phyloP scores from a whole-genome alignment of 108 stramenopile species.

The Asterionellopsis glacialis region DNA sequence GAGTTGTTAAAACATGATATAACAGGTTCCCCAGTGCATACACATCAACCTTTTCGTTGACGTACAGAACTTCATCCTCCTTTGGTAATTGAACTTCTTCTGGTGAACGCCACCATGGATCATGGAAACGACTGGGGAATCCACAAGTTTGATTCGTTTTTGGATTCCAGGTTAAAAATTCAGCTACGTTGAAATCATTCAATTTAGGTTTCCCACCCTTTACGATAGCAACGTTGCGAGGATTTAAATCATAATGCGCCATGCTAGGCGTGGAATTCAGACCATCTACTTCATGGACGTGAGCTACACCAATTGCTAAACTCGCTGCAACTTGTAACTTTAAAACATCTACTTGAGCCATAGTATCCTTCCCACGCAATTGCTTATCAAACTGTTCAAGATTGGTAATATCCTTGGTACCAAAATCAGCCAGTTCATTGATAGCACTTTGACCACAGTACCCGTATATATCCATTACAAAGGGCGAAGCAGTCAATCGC shows the following conservation, averaged over 20 bases:
- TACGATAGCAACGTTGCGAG: slow-evolving; percentile 76
- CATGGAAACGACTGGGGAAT: slow-evolving; percentile 64
- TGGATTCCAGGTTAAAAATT: slow-evolving; percentile 59
- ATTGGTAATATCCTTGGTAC: slow-evolving; percentile 34
- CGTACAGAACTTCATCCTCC: slow-evolving; percentile 19
- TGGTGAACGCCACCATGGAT: slow-evolving; percentile 83
- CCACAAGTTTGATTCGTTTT: slow-evolving; percentile 55
- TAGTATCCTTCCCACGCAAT: slow-evolving; percentile 43
- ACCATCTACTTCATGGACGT: slow-evolving; percentile 65
- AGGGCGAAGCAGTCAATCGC: slow-evolving; percentile 66
- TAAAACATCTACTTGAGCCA: slow-evolving; percentile 40
- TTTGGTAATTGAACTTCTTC: slow-evolving; percentile 66
- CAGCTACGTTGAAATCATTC: slow-evolving; percentile 87
- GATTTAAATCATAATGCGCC: slow-evolving; percentile 85
- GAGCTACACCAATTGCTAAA: slow-evolving; percentile 65
- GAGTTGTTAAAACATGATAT: slow-evolving; percentile 64
- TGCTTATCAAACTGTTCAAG: slow-evolving; percentile 57
- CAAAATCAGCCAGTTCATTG: slow-evolving; percentile 78
- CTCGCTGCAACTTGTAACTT: slow-evolving; percentile 68
- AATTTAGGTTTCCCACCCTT: slow-evolving; percentile 67
- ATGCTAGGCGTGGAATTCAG: slow-evolving; percentile 39
- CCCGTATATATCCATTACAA: slow-evolving; percentile 77
- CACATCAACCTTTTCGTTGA: slow-evolving; percentile 73
- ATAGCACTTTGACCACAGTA: slow-evolving; percentile 84
- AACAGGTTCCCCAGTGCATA: slow-evolving; percentile 76